These are phyloP conservation scores for Tulasnella sp. DNA, from an alignment of 768 basidiomycete genomes.

Conservation along the genomic window DNA sequence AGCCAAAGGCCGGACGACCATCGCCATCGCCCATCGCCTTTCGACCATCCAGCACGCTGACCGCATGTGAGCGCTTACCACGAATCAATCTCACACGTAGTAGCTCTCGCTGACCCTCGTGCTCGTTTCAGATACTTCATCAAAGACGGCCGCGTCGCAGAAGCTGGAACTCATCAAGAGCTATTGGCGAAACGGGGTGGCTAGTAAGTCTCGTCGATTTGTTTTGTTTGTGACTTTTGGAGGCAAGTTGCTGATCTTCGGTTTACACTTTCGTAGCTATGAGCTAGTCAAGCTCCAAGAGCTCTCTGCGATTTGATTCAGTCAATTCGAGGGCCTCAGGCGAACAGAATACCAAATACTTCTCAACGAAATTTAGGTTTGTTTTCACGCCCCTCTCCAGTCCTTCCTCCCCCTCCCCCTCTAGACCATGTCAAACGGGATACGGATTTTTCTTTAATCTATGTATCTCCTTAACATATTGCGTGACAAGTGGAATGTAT, in stretches of 20 bases:
- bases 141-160: slow-evolving; percentile 81
- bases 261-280: neutral
- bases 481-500: neutral
- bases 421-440: no score
- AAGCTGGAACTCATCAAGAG: slow-evolving; percentile 87
- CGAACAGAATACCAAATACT: neutral
- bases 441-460: neutral
- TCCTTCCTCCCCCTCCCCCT: no score
- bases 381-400: neutral
- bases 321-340: neutral
- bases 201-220: slow-evolving; percentile 42
- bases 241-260: neutral
- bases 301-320: neutral
- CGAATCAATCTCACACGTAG: slow-evolving; percentile 17
- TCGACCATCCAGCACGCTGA: slow-evolving; percentile 39
- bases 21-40: slow-evolving; percentile 40
- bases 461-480: neutral
- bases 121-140: slow-evolving; percentile 70
- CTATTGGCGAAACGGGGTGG: slow-evolving; percentile 49
- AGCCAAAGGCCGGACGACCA: slow-evolving; percentile 38
- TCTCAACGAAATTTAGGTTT: neutral
- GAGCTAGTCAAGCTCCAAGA: neutral
- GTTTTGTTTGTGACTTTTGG: neutral
- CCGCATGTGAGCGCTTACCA: slow-evolving; percentile 38
- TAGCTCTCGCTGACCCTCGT: neutral